phyloP scores from a whole-genome alignment of 805 yeast genomes.

The Kluyveromyces dobzhanskii region DNA sequence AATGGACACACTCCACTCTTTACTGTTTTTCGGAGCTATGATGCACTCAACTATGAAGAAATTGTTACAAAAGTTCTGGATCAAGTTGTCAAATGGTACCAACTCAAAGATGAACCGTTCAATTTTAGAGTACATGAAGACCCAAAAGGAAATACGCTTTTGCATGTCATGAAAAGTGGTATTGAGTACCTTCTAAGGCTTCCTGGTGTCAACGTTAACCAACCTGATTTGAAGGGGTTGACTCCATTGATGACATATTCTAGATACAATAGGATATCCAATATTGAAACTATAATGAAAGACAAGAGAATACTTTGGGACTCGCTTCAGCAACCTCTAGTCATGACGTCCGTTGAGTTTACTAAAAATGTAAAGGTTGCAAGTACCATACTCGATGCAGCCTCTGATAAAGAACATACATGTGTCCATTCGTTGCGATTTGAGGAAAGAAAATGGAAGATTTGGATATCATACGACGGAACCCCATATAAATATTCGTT shows the following conservation, averaged over 20 bases:
- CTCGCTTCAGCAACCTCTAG: slow-evolving; percentile 24
- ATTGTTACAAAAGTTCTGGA: slow-evolving; percentile 41
- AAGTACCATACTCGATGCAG: slow-evolving; percentile 11
- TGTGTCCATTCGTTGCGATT: slow-evolving; percentile 14
- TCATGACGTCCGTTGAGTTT: slow-evolving; percentile 38
- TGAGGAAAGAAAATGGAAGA: slow-evolving; percentile 18
- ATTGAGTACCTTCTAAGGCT: slow-evolving; percentile 34
- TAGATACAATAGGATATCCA: slow-evolving; percentile 58
- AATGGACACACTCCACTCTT: slow-evolving; percentile 73
- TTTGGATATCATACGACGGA: slow-evolving; percentile 8
- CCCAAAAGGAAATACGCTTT: slow-evolving; percentile 59
- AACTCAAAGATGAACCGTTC: slow-evolving; percentile 23
- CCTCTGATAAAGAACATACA: slow-evolving; percentile 8
- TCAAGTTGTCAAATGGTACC: slow-evolving; percentile 38
- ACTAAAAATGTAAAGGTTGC: slow-evolving; percentile 29
- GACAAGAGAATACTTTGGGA: slow-evolving; percentile 42
- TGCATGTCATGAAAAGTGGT: slow-evolving; percentile 59
- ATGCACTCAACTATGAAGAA: slow-evolving; percentile 51
- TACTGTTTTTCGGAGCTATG: slow-evolving; percentile 71
- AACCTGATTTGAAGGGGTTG: slow-evolving; percentile 45
- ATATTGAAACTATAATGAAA: slow-evolving; percentile 41
- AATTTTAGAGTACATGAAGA: slow-evolving; percentile 62
- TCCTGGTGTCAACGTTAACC: slow-evolving; percentile 45
- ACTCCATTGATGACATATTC: slow-evolving; percentile 69
- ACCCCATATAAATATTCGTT: slow-evolving; percentile 5